Conservation (phyloP, 176 grass and related monocot species). For the Rhynchospora pubera region DNA sequence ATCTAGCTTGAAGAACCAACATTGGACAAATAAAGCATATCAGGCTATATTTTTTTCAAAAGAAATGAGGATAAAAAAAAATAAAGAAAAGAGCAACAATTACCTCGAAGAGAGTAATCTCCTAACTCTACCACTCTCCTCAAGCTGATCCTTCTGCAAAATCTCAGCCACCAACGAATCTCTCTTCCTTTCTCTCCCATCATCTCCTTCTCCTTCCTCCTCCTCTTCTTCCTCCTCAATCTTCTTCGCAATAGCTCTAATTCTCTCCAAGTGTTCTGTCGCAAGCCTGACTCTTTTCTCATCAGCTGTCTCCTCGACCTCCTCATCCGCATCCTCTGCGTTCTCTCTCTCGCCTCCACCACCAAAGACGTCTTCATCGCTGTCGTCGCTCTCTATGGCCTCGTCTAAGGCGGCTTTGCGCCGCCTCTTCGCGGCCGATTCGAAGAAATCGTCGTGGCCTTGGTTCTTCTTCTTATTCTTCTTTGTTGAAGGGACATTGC, state of each 20-base stretch:
- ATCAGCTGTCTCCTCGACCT: slow-evolving; percentile 52
- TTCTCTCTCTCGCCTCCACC: slow-evolving; percentile 1
- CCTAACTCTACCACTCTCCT: slow-evolving; percentile 59
- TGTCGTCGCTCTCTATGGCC: slow-evolving; percentile 54
- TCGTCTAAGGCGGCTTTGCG: slow-evolving; percentile 29
- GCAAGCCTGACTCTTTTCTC: slow-evolving; percentile 78
- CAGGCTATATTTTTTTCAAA: too few species aligned
- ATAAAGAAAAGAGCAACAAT: not conserved
- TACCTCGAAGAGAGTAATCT: slow-evolving; percentile 56
- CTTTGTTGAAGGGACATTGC: not conserved
- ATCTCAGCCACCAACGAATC: slow-evolving; percentile 56
- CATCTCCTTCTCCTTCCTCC: slow-evolving; percentile 31
- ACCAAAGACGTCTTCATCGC: slow-evolving; percentile 37
- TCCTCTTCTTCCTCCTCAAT: slow-evolving; percentile 38
- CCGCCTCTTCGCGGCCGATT: slow-evolving; percentile 50
- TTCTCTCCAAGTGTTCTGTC: slow-evolving; percentile 49
- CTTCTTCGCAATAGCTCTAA: slow-evolving; percentile 38
- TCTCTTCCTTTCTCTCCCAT: slow-evolving; percentile 28
- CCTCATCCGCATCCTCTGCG: slow-evolving; percentile 22
- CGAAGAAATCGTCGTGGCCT: slow-evolving; percentile 57
- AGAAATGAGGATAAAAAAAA: not conserved
- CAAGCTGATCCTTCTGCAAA: slow-evolving; percentile 59
- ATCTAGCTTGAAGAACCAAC: not conserved
- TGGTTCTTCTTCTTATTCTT: slow-evolving; percentile 8
- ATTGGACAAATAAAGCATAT: too few species aligned